Base-by-base conservation (phyloP, 768 basidiomycete species). In the Dacryopinax primogenitus region DNA sequence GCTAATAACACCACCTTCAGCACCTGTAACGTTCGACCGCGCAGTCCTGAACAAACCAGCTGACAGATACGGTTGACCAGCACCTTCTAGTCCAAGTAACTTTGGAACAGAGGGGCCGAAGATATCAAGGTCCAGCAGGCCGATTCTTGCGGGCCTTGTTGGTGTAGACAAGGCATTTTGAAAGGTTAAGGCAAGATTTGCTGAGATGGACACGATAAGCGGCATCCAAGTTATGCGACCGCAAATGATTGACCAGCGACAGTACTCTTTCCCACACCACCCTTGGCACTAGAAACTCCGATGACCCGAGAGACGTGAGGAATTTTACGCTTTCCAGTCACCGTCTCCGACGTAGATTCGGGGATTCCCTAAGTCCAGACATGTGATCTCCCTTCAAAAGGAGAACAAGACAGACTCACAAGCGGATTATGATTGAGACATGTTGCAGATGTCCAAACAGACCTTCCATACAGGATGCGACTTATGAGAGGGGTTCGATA, bases 41-140 rank as follows among this genome's bases (percentile, higher is more conserved):
- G n/a, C n/a, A n/a, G n/a, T n/a, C n/a, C 6, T 36, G 11, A 58
- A 74, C 83, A 33, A 72, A 90, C 92, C 78, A 33, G 77, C 67
- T 2, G 90, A 92, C 62, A 96, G 75, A 33, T 81, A 79, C 0
- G 94, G 92, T 72, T 95, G 92, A 1, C 85, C 86, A 2, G 80
- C 78, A 36, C 82, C 77, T 71, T 87, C 86, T 30, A 99, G 80
- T 1, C 92, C 93, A 86, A 97, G 91, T 30, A 99, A 78, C 21
- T 88, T 95, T 0, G 95, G 95, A 47, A 95, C 79, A 0, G 92
- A 94, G 0, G 95, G 95, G 0, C 95, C 95, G 70, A 96, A 97
- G 47, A 99, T 86, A 73, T 99, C 95, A 9, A 99, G 82, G 75
- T 99, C 95, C 0, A 99, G 81, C 21, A 98, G 76, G 0, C 95